Base-by-base conservation (phyloP, 2,329 filamentous ascomycete genomes). In the Colletotrichum sp. region DNA sequence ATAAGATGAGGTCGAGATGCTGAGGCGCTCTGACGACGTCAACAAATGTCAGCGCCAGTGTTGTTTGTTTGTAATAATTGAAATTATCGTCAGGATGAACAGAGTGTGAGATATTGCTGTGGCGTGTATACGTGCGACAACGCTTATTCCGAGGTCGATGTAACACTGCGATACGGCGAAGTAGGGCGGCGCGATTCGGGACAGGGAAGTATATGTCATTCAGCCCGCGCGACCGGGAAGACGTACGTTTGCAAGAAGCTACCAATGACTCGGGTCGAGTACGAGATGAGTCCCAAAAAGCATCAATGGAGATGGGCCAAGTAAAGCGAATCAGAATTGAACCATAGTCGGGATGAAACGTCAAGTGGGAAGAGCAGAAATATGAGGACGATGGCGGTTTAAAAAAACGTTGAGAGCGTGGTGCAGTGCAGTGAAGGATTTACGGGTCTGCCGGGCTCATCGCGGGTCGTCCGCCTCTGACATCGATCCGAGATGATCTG, bases 191-290 rank as follows among this genome's bases (percentile, higher is more conserved):
- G 21, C 36, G 52, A 69, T 59, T 26, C 10, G 26, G 18, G 39
- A 28, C 36, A 66, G 39, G 63, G 36, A 44, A 62, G 28, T 32
- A 8, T n/a, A 34, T 30, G 59, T 62, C 26, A 30, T 18, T 52
- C 39, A 64, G 30, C 34, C 34, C 36, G 39, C 21, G 63, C 63
- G 34, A 28, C 39, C 30, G 34, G 63, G 63, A 49, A 49, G 26
- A 34, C n/a, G 63, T 30, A 15, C 21, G 44, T 52, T 28, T 30
- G 8, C 32, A 59, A 52, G 55, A 57, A 24, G 52, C 59, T 64
- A 32, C 32, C 8, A 72, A 75, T 72, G 69, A 75, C 69, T 72
- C 69, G 69, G 63, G 24, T 49, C 30, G 36, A 55, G 24, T 30
- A 39, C 26, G 63, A 63, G 39, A 6, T 34, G 18, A n/a, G 52